phyloP scores from a whole-genome alignment of 495 filamentous ascomycete genomes.

The Eremomyces bilateralis region DNA sequence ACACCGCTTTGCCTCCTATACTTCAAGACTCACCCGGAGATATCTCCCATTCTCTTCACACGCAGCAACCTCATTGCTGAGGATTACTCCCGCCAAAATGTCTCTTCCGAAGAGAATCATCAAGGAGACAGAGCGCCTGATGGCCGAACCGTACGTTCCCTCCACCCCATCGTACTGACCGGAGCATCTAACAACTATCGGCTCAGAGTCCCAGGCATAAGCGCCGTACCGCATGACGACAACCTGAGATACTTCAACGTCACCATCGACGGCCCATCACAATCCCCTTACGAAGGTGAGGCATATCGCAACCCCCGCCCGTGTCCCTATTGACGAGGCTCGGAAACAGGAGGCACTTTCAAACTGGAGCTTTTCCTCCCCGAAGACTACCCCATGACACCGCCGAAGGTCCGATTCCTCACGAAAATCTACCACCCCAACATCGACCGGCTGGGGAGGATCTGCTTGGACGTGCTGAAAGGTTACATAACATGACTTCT shows the following conservation, averaged over 20 bases:
- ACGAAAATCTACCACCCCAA: conserved; percentile 99
- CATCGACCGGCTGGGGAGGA: conserved; percentile 90
- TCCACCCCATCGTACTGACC: not conserved
- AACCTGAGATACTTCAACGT: conserved; percentile 98
- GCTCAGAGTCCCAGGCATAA: conserved; percentile 79
- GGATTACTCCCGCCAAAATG: conserved; percentile 15
- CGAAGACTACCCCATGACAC: conserved; percentile 98
- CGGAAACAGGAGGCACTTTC: conserved; percentile 61
- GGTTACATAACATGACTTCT: conserved; percentile 29
- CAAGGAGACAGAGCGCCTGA: conserved; percentile 94
- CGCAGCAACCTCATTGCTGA: too few species aligned
- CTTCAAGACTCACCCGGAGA: too few species aligned
- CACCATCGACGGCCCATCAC: conserved; percentile 79
- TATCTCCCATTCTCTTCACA: too few species aligned
- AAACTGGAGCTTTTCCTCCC: conserved; percentile 97
- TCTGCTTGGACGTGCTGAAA: conserved; percentile 94
- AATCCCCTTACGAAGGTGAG: conserved; percentile 81
- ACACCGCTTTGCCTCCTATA: too few species aligned
- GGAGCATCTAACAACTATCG: conserved; percentile 1
- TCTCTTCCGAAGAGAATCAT: conserved; percentile 88
- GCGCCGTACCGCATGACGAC: conserved; percentile 91
- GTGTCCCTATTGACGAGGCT: not conserved
- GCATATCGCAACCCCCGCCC: not conserved
- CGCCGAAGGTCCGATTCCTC: conserved; percentile 92
- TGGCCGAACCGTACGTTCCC: conserved; percentile 72